Evolutionary conservation across 331 rosid species (phyloP), one percentile per base, ranked within the genome.

Genomic region (Ulmus americana): DNA sequence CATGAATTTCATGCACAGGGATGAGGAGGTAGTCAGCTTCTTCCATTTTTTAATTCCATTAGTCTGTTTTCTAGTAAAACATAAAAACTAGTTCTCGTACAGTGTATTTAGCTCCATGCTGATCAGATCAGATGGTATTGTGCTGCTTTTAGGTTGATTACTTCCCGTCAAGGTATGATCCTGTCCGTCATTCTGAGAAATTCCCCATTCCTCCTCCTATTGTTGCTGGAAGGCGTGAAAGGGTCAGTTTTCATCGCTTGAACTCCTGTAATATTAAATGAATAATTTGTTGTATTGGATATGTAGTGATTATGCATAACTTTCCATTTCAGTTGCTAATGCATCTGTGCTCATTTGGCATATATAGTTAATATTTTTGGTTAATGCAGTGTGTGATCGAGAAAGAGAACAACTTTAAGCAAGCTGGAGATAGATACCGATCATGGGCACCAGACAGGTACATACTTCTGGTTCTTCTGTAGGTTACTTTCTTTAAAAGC

Each of bases 1-100:
- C 61, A 91, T 91, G 97, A 91, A 91, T 69, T 83, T 81, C 82
- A 81, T 86, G 77, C 96, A 91, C 71, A 81, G 97, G 73, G 96
- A 91, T 69, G 97, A 88, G 70, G 97, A 91, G 95, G 97, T 91
- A 75, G 7, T 3, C 6, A 28, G 8, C 11, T 39, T 20, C 67
- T 55, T 10, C 45, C 39, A 7, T 39, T 57, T 5, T 1, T 59
- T 38, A 28, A 51, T 6, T 8, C n/a, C 10, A 39, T 38, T 18
- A 12, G 43, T 59, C 40, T 48, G 8, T 14, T 28, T 28, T 28
- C 35, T 28, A 28, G 35, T 28, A 28, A 28, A 28, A 28, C 35
- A 28, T 28, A 28, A 28, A 28, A 28, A 28, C 35, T 28, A 28
- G 35, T 28, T 28, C 35, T 28, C 3, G 35, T 28, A 28, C 35